Evolutionary conservation across 2,329 filamentous ascomycete genomes (phyloP).

Genomic region (Ceratocystis colombiana): DNA sequence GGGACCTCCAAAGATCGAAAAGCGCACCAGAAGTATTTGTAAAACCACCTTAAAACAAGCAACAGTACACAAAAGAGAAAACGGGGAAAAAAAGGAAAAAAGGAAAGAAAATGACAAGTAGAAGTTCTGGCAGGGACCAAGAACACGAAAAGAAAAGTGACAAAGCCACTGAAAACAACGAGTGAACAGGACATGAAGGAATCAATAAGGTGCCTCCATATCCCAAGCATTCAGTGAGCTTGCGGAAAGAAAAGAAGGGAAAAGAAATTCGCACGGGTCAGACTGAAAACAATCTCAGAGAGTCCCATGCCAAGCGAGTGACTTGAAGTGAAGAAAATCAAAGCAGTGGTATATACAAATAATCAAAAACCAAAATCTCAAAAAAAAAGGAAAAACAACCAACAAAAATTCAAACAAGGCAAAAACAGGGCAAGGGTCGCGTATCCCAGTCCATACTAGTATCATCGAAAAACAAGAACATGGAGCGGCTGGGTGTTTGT

Average conservation of each 20-base stretch:
- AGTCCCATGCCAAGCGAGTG: conserved; percentile 5
- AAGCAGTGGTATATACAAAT: conserved; percentile 29
- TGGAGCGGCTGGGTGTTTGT: background rate
- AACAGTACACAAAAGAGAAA: conserved; percentile 4
- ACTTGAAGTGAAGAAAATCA: conserved; percentile 25
- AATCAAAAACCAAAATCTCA: conserved; percentile 12
- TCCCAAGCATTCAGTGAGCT: conserved; percentile 1
- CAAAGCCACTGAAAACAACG: background rate
- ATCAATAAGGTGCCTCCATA: background rate
- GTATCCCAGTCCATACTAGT: background rate
- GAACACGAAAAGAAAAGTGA: conserved; percentile 16
- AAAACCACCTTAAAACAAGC: background rate
- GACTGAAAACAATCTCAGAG: background rate
- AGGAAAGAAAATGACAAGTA: background rate
- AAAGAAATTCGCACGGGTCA: background rate
- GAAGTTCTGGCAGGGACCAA: background rate
- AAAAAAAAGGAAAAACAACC: conserved; percentile 17
- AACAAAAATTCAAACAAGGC: conserved; percentile 10
- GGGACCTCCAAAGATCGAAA: conserved; percentile 4
- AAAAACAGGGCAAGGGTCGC: background rate
- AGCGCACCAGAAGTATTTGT: background rate
- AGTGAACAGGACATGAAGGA: background rate
- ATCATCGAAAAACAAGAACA: conserved; percentile 4
- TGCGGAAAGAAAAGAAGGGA: conserved; percentile 8
- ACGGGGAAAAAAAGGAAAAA: background rate